Evolutionary conservation across 148 eudicot species (phyloP).

Genomic region (Limonium bicolor): DNA sequence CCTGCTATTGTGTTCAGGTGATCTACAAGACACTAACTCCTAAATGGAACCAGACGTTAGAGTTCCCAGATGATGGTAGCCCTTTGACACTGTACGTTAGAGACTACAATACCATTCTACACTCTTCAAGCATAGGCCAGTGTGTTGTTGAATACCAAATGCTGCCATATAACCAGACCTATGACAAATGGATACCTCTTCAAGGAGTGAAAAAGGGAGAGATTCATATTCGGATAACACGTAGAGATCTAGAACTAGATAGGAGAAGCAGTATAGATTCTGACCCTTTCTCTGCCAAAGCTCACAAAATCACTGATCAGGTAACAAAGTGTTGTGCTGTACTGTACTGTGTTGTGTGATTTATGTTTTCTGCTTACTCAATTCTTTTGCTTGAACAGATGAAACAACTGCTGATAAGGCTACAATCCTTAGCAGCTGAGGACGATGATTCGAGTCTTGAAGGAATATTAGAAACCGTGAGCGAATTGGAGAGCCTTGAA

Average conservation of each 20-base stretch:
- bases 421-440: conserved; percentile 34
- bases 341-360: not conserved
- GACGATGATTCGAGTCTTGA: conserved; percentile 48
- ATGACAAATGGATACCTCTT: conserved; percentile 91
- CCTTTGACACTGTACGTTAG: conserved; percentile 57
- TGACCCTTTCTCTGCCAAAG: conserved; percentile 38
- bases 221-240: conserved; percentile 67
- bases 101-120: conserved; percentile 68
- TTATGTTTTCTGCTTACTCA: too few relatives aligned
- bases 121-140: conserved; percentile 72
- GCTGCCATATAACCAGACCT: conserved; percentile 56
- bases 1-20: too few relatives aligned
- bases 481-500: conserved; percentile 69
- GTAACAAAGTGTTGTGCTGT: conserved; percentile 8
- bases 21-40: conserved; percentile 64
- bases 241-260: conserved; percentile 52
- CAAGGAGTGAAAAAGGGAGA: conserved; percentile 91
- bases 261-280: conserved; percentile 35
- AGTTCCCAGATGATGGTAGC: conserved; percentile 78
- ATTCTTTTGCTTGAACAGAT: too few relatives aligned
- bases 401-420: conserved; percentile 50
- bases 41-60: conserved; percentile 80
- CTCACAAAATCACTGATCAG: conserved; percentile 47
- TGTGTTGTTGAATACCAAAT: conserved; percentile 81
- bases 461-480: conserved; percentile 27